A percentile compares a stretch with the other conserved stretches of the same genome.
These are phyloP conservation scores for Bidens hawaiensis DNA, from an alignment of 140 eudicot species.

Conservation along the genomic window DNA sequence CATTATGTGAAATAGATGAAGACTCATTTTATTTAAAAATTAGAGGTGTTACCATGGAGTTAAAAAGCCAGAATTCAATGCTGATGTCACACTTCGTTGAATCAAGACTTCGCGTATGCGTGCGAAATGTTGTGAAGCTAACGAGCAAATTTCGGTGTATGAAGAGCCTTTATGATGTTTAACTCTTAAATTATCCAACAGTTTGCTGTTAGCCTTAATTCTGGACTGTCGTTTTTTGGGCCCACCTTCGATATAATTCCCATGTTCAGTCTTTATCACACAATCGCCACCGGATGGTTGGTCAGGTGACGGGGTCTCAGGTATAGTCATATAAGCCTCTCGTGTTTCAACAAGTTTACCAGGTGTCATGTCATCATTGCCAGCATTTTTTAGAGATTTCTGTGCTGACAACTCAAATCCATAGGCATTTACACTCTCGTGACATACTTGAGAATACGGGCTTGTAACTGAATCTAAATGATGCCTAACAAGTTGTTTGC, in stretches of 20 bases:
- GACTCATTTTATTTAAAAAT: not conserved
- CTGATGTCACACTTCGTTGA: slow-evolving; percentile 71
- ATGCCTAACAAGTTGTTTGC: slow-evolving; percentile 71
- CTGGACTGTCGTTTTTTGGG: slow-evolving; percentile 60
- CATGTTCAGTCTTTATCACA: slow-evolving; percentile 54
- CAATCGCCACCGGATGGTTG: slow-evolving; percentile 51
- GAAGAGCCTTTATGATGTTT: slow-evolving; percentile 45
- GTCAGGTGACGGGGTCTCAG: slow-evolving; percentile 88
- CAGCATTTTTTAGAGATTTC: slow-evolving; percentile 19
- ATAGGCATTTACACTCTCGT: slow-evolving; percentile 39
- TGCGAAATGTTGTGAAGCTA: slow-evolving; percentile 73
- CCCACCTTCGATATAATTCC: slow-evolving; percentile 48
- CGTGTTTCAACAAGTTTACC: slow-evolving; percentile 51
- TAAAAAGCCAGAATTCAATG: slow-evolving; percentile 66
- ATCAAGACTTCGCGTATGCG: slow-evolving; percentile 76
- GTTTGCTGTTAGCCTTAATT: slow-evolving; percentile 36
- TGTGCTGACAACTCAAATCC: slow-evolving; percentile 55
- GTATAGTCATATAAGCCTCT: slow-evolving; percentile 56
- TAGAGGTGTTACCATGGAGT: slow-evolving; percentile 60
- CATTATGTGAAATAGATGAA: not conserved
- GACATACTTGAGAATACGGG: slow-evolving; percentile 70
- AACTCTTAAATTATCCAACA: slow-evolving; percentile 31
- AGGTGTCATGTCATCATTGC: slow-evolving; percentile 46
- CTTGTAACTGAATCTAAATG: slow-evolving; percentile 86
- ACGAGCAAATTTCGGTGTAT: slow-evolving; percentile 64